Evolutionary conservation across 306 rosid species (phyloP).

Genomic region (Glycine latifolia): DNA sequence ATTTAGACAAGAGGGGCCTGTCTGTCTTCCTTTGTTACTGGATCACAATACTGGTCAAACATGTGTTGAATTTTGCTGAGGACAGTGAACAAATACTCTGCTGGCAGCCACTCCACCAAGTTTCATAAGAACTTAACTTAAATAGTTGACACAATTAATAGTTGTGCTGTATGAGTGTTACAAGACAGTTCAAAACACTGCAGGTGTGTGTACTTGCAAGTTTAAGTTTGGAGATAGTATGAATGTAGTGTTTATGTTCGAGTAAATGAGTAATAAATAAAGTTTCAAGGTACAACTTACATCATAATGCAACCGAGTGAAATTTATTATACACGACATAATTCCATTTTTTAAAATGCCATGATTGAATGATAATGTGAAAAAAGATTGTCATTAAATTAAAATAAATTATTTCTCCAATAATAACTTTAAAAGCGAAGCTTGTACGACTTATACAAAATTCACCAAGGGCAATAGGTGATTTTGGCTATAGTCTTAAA

Average conservation of each 20-base stretch:
- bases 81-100: slow-evolving; percentile 9
- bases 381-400: background rate
- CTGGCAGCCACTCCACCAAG: slow-evolving; percentile 12
- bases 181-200: background rate
- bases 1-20: background rate
- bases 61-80: background rate
- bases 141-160: slow-evolving; percentile 5
- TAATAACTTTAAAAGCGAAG: too few species aligned
- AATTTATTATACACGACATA: background rate
- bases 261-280: slow-evolving; percentile 35
- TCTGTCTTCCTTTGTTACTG: background rate
- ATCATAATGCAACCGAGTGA: background rate
- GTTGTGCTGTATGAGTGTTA: slow-evolving; percentile 21
- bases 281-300: background rate
- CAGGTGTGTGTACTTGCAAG: slow-evolving; percentile 27
- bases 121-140: slow-evolving; percentile 22
- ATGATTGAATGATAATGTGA: too few species aligned
- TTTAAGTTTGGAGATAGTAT: slow-evolving; percentile 10
- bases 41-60: background rate
- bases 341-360: background rate
- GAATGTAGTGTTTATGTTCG: slow-evolving; percentile 6
- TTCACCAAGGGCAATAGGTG: too few species aligned
- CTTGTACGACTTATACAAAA: too few species aligned
- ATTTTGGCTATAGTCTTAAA: too few species aligned
- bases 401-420: background rate